phyloP scores from a whole-genome alignment of 495 filamentous ascomycete species.

The Terfezia claveryi region DNA sequence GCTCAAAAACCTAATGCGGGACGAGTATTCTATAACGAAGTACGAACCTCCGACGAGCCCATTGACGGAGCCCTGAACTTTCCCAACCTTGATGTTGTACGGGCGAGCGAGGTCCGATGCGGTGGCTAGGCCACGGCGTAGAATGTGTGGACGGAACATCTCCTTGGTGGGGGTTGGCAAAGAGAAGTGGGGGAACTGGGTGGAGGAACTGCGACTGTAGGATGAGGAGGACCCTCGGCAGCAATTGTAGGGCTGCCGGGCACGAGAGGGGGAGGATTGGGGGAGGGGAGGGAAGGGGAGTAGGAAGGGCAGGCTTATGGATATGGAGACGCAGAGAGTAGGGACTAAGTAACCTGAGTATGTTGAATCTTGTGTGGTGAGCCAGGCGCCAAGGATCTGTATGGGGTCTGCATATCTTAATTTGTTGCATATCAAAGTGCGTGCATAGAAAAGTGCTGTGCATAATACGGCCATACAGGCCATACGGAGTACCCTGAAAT shows the following conservation, averaged over 20 bases:
- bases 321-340: too few species aligned
- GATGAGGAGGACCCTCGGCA: slow-evolving; percentile 68
- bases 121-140: slow-evolving; percentile 30
- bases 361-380: too few species aligned
- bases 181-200: slow-evolving; percentile 37
- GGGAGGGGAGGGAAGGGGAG: slow-evolving; percentile 21
- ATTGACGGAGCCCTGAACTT: slow-evolving; percentile 60
- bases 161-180: slow-evolving; percentile 32
- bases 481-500: too few species aligned
- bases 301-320: slow-evolving; percentile 39
- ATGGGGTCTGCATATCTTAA: too few species aligned
- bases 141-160: slow-evolving; percentile 30
- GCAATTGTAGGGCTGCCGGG: slow-evolving; percentile 62
- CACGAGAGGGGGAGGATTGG: slow-evolving; percentile 9
- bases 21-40: background rate
- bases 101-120: slow-evolving; percentile 31
- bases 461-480: too few species aligned
- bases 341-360: too few species aligned
- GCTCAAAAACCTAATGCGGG: background rate
- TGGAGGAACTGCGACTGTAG: slow-evolving; percentile 80
- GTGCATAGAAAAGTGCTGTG: too few species aligned
- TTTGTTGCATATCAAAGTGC: too few species aligned
- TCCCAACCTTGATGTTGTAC: slow-evolving; percentile 46
- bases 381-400: too few species aligned
- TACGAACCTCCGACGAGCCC: slow-evolving; percentile 66